Percentiles rank a stretch among this genome's conserved stretches.
Conservation (phyloP, 495 filamentous ascomycete genomes). For the Aspergillus kassunensis region DNA sequence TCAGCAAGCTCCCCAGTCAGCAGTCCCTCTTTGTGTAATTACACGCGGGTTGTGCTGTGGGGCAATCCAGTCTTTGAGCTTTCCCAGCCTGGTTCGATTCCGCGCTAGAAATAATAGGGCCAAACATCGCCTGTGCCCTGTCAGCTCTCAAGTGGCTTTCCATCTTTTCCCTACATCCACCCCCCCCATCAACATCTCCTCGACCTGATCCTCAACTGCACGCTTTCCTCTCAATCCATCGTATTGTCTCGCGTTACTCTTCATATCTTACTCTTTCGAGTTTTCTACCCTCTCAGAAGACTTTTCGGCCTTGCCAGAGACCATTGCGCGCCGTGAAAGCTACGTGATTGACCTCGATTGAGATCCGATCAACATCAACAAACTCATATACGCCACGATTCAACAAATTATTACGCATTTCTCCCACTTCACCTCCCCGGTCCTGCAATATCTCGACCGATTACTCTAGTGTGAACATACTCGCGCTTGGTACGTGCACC, state of each 20-base stretch:
- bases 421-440: constrained; percentile 15
- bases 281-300: constrained; percentile 11
- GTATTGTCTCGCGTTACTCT: constrained; percentile 23
- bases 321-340: constrained; percentile 23
- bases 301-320: constrained; percentile 3
- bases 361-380: constrained; percentile 28
- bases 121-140: constrained; percentile 46
- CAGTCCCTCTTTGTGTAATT: too few relatives aligned
- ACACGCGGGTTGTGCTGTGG: constrained; percentile 40
- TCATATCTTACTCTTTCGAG: constrained; percentile 9
- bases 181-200: constrained; percentile 19
- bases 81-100: constrained; percentile 33
- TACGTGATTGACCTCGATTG: constrained; percentile 21
- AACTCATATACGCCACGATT: constrained; percentile 22
- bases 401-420: constrained; percentile 18
- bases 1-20: too few relatives aligned
- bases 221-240: neutral
- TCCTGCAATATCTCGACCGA: constrained; percentile 24
- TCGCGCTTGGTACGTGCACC: constrained; percentile 44
- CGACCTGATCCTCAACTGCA: constrained; percentile 1
- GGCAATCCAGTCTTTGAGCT: constrained; percentile 32
- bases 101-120: constrained; percentile 46
- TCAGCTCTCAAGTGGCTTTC: constrained; percentile 37
- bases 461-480: constrained; percentile 28
- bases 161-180: constrained; percentile 34